Conservation (phyloP, 805 yeast genomes). For the Kodamaea sagamina region DNA sequence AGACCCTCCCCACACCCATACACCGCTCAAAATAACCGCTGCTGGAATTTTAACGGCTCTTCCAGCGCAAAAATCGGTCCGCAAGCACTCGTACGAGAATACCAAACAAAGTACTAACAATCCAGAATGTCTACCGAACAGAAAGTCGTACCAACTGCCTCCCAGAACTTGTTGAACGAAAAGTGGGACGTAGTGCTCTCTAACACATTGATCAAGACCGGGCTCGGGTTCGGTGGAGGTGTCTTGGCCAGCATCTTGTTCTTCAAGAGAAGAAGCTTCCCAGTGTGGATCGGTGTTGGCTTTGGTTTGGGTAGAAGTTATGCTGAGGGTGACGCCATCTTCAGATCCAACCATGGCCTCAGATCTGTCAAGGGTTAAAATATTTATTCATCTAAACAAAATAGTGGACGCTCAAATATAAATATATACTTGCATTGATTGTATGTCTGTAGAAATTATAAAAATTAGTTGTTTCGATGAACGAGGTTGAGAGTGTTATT, state of each 20-base stretch:
- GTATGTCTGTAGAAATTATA: not conserved
- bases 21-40: no score
- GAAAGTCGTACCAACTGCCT: conserved; percentile 40
- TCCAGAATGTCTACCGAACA: conserved; percentile 35
- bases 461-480: conserved; percentile 6
- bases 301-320: conserved; percentile 98
- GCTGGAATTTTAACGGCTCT: not conserved
- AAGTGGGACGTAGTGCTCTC: conserved; percentile 97
- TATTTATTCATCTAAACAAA: conserved; percentile 9
- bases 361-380: conserved; percentile 69
- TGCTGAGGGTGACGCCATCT: conserved; percentile 96
- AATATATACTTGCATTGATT: conserved; percentile 8
- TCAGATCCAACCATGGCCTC: conserved; percentile 77
- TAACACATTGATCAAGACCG: conserved; percentile 90
- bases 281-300: conserved; percentile 97
- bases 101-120: conserved; percentile 13
- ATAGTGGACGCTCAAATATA: conserved; percentile 5
- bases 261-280: conserved; percentile 93
- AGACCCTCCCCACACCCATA: no score
- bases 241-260: conserved; percentile 86
- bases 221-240: conserved; percentile 96
- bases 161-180: conserved; percentile 62
- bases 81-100: conserved; percentile 1
- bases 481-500: not conserved
- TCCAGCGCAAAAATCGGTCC: not conserved